Conservation (phyloP, 345 rosid species). For the Syzygium aqueum region DNA sequence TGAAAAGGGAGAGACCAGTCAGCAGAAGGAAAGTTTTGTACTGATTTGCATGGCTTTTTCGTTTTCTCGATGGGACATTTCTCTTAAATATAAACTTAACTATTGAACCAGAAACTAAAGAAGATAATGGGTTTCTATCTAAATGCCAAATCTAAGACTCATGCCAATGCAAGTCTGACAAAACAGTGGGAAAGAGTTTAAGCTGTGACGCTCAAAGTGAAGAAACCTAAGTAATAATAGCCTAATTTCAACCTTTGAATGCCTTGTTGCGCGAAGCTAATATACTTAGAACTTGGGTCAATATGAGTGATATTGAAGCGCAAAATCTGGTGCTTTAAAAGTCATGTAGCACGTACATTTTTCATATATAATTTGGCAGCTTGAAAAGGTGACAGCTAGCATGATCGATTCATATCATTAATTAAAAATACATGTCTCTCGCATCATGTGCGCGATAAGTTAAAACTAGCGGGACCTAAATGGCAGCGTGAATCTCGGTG, state of each 20-base stretch:
- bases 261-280: not conserved
- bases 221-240: not conserved
- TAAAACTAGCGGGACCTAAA: not conserved
- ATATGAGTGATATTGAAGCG: not conserved
- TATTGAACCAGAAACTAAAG: not conserved
- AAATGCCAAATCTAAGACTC: not conserved
- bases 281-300: fast-evolving
- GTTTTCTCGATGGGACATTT: not conserved
- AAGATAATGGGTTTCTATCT: not conserved
- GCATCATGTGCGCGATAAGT: not conserved
- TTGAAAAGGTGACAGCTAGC: not conserved
- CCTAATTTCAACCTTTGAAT: not conserved
- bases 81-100: not conserved
- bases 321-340: fast-evolving
- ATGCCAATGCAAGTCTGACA: not conserved
- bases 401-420: fast-evolving
- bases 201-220: not conserved
- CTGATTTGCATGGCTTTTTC: not conserved
- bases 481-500: not conserved
- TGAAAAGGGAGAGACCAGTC: not conserved
- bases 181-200: not conserved
- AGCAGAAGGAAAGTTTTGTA: not conserved
- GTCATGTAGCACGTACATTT: too few species aligned
- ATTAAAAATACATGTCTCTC: not conserved
- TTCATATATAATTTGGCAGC: not conserved